These are phyloP conservation scores for Syzygium jambos DNA, from an alignment of 345 rosid genomes.

Conservation along the genomic window DNA sequence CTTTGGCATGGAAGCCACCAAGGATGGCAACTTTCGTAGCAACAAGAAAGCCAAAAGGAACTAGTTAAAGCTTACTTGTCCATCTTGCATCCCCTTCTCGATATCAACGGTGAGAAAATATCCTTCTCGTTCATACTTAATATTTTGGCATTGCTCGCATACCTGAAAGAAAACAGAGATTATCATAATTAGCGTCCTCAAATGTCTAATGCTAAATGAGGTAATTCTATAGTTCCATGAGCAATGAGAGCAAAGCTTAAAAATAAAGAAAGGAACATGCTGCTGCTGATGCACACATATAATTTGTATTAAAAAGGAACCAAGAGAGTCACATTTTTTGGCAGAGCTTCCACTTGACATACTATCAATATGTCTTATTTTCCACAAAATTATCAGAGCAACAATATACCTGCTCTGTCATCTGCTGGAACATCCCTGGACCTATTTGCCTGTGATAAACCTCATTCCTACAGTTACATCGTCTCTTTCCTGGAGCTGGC, in stretches of 20 bases:
- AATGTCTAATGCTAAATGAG: background rate
- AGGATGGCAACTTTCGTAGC: background rate
- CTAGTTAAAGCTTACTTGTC: constrained; percentile 53
- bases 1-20: background rate
- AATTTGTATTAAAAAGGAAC: background rate
- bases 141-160: constrained; percentile 95
- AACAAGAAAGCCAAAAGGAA: background rate
- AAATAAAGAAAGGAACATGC: background rate
- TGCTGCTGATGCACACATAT: background rate
- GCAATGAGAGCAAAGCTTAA: background rate
- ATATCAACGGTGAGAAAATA: constrained; percentile 90
- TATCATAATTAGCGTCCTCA: background rate
- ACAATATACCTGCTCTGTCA: constrained; percentile 83
- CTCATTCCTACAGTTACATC: constrained; percentile 95
- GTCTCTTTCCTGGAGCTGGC: constrained; percentile 94
- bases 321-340: background rate
- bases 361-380: background rate
- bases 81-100: constrained; percentile 99
- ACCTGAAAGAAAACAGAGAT: constrained; percentile 33
- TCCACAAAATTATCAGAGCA: background rate
- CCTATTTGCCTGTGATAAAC: constrained; percentile 97
- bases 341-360: background rate
- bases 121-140: constrained; percentile 83
- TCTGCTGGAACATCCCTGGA: constrained; percentile 99
- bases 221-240: background rate